Percentiles rank a stretch among this genome's conserved stretches.
Evolutionary conservation across 2,329 filamentous ascomycete genomes (phyloP).

Genomic region (Helminthosporium solani): DNA sequence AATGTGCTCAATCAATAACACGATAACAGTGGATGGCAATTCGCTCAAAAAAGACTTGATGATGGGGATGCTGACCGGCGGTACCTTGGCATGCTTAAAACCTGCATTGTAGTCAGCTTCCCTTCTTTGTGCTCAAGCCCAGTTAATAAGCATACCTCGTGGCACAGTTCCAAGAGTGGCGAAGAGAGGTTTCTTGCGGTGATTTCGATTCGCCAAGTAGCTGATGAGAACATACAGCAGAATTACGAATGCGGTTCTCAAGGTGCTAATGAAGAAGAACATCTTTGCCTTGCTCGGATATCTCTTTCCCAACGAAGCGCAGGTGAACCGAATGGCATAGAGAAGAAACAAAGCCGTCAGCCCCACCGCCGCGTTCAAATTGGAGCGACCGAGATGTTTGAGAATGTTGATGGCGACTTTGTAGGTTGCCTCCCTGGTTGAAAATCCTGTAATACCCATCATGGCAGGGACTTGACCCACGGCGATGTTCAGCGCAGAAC

Average conservation of each 20-base stretch:
- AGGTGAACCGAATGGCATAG: conserved; percentile 65
- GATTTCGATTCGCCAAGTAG: conserved; percentile 73
- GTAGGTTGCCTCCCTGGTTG: conserved; percentile 77
- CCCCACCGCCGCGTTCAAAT: conserved; percentile 79
- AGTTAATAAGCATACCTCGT: conserved; percentile 56
- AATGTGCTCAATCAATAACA: conserved; percentile 95
- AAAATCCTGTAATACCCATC: conserved; percentile 75
- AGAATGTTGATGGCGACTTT: conserved; percentile 81
- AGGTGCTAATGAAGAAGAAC: conserved; percentile 84
- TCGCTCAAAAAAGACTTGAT: conserved; percentile 69
- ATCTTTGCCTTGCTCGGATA: conserved; percentile 68
- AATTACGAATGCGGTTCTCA: conserved; percentile 86
- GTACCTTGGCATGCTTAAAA: conserved; percentile 77
- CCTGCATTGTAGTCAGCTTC: conserved; percentile 49
- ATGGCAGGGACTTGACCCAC: conserved; percentile 79
- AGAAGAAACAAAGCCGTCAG: conserved; percentile 76
- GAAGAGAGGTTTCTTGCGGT: conserved; percentile 61
- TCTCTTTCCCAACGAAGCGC: conserved; percentile 66
- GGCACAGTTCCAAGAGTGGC: conserved; percentile 75
- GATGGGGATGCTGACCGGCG: conserved; percentile 65
- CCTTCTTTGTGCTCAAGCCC: not conserved
- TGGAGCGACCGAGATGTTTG: conserved; percentile 63
- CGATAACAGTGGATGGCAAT: conserved; percentile 83
- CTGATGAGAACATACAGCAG: conserved; percentile 86
- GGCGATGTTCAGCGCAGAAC: conserved; percentile 86